Evolutionary conservation across 139 green algal species (phyloP), one percentile per base, ranked within the genome.

Genomic region (Tetradesmus lagerheimii): DNA sequence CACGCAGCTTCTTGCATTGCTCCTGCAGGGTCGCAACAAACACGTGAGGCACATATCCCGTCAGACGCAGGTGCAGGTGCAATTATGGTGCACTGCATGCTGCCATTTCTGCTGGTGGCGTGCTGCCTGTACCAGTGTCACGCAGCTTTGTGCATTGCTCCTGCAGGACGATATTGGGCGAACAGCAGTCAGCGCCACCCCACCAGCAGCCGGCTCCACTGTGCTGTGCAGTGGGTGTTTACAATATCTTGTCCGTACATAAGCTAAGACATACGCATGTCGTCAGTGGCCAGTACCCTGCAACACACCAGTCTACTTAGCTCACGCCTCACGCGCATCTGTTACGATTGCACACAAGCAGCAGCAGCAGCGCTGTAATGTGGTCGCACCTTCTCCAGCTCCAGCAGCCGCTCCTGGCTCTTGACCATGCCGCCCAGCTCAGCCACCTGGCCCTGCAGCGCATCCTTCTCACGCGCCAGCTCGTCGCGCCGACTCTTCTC

Each of bases 401-500:
- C 37, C 53, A 94, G 86, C 43, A 91, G 89, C 34, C 92, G 75
- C 90, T 95, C 89, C 37, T 92, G 74, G 89, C 91, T 93, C 37
- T 87, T 86, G 27, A 92, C 67, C 35, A 80, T 66, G 62, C 93
- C 93, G 2, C 83, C 86, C 15, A 94, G 91, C 89, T 94, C 90
- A 43, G 93, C 91, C 16, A 83, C 91, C 41, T 93, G 90, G 31
- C 74, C 86, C 86, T 92, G 89, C 82, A 94, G 91, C 89, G 83
- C 77, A n/a, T 94, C 92, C 43, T 91, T 87, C 27, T 91, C 86
- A 4, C 62, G 78, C 23, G 74, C 77, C 86, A 92, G 66, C 87
- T 95, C 92, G n/a, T 95, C 92, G 38, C 92, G 88, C 27, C 74
- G 80, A 5, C 25, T 18, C 89, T 94, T 94, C 79, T 94, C 92